A percentile compares a stretch with the other conserved stretches of the same genome.
Conservation (phyloP, 2,329 filamentous ascomycete genomes). For the Colletotrichum salicis region DNA sequence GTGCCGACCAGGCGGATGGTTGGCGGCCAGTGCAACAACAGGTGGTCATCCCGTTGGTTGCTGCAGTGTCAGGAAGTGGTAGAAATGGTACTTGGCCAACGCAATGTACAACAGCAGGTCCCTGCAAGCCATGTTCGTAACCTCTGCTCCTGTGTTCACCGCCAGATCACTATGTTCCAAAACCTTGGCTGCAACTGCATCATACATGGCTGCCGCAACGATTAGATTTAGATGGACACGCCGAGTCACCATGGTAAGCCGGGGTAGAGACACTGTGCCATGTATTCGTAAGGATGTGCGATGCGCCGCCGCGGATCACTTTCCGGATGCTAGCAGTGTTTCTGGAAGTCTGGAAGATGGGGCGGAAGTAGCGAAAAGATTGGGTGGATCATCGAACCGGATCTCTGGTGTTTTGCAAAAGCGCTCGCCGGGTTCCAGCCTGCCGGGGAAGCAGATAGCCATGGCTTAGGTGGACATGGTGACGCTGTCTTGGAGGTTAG, state of each 20-base stretch:
- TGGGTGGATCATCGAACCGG: background rate
- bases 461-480: background rate
- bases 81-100: conserved; percentile 8
- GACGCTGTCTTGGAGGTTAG: background rate
- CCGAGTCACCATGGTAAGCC: conserved; percentile 7
- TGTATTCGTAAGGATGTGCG: background rate
- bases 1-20: background rate
- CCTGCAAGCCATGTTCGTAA: conserved; percentile 23
- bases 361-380: conserved; percentile 1
- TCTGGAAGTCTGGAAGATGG: background rate
- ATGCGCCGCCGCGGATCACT: conserved; percentile 7
- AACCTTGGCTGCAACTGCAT: conserved; percentile 33
- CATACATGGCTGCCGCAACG: conserved; percentile 10
- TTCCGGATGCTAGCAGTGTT: conserved; percentile 8
- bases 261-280: background rate
- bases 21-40: conserved; percentile 3
- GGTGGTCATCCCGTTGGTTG: background rate
- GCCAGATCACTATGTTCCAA: conserved; percentile 17
- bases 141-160: conserved; percentile 24
- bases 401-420: background rate
- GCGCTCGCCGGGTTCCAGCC: background rate
- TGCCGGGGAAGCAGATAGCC: background rate
- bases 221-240: conserved; percentile 7
- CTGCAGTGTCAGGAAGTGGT: background rate
- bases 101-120: conserved; percentile 19